Base-by-base conservation (phyloP, 345 rosid genomes). In the Citrus medica region DNA sequence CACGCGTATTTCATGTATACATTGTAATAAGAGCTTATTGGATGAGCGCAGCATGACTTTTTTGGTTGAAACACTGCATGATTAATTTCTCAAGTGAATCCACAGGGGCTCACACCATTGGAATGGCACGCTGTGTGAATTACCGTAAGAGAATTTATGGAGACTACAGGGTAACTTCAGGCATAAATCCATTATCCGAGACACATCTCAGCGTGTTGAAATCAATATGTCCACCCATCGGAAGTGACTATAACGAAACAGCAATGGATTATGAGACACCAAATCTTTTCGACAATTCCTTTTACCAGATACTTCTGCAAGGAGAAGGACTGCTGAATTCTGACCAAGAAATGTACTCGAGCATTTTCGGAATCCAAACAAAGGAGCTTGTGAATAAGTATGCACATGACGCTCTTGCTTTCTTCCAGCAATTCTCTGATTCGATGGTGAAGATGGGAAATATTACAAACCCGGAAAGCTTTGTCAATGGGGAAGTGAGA, bases 381-480 rank as follows among this genome's bases (percentile, higher is more conserved):
- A 88, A 77, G 71, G 72, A 80, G 35, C 87, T 93, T 5, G 99
- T 95, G 76, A 67, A 74, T 35, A 87, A 86, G 69, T 93, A 90
- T 42, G 97, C 98, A 12, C 87, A 83, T 28, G 86, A 95, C 53
- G 30, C 89, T 0, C 9, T 79, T 38, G 94, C 91, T 65, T 95
- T 95, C 86, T 93, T 95, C 82, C 83, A 91, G 79, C 96, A 92
- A 63, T 95, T 92, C 81, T 81, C 99, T 0, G 87, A 86, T 64
- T 92, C 98, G 13, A 95, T 95, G 96, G 97, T 95, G 71, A 92
- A 86, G 83, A 72, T 93, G 93, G 99, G 98, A 25, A 93, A 95
- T 46, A 91, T 93, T 79, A 89, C 86, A 17, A 93, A 92, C 51
- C 62, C 80, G 0, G 92, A 89, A 46, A 88, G 90, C 84, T 86